Base-by-base conservation (phyloP, 768 basidiomycete genomes). In the Tylopilus sp. region DNA sequence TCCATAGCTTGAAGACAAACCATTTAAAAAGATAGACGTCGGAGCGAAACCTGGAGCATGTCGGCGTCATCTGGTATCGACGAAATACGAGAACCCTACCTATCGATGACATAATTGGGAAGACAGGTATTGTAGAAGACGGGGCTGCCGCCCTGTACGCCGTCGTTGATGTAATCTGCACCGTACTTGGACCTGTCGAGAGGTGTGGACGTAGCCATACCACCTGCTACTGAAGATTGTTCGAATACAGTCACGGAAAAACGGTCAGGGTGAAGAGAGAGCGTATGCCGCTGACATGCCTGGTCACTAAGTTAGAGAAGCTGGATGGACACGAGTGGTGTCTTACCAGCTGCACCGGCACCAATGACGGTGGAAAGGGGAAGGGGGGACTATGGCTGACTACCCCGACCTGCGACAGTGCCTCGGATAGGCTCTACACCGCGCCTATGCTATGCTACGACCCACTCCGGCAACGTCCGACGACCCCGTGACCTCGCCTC, bases 41-140 rank as follows among this genome's bases (percentile, higher is more conserved):
- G 16, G 55, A 45, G 14, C 44, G 37, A 26, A 57, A 55, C n/a
- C 55, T 56, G 29, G 8, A 21, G 25, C n/a, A 3, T 16, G 17
- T 44, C 25, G 13, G 25, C 25, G 6, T 30, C 26, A 12, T 29
- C 7, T 21, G 16, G 25, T 10, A 16, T n/a, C 10, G 36, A 29
- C 19, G 10, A 17, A 2, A 12, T 11, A 36, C 4, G 24, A 19
- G 11, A 28, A n/a, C n/a, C 28, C 4, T 26, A 49, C 48, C 37
- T 41, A 24, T 49, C 48, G 29, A 49, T 30, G 48, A 40, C 29
- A 4, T 29, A 22, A 40, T 28, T 40, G 13, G 38, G 37, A 19
- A 47, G 37, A 19, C 26, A 48, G 3, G 34, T 37, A 7, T 37
- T 48, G 37, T 48, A 38, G 37, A 38, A 48, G 13, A 38, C 47